Evolutionary conservation across 768 basidiomycete species (phyloP).

Genomic region (Phaeolepiota aurea): DNA sequence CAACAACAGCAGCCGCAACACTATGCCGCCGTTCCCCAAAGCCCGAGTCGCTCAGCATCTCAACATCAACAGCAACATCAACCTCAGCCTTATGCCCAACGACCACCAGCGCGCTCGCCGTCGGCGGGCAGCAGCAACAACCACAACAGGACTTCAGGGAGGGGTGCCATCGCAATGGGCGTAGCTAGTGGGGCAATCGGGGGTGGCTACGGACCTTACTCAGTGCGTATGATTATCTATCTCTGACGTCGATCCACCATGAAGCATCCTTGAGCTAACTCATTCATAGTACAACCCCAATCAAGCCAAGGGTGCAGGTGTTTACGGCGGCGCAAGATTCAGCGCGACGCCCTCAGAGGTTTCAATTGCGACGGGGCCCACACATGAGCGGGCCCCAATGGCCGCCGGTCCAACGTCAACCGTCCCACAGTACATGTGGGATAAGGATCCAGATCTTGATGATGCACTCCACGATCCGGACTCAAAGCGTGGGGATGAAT

Average conservation of each 20-base stretch:
- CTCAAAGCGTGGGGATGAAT: slow-evolving; percentile 50
- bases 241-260: too few relatives aligned
- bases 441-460: slow-evolving; percentile 82
- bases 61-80: slow-evolving; percentile 23
- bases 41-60: slow-evolving; percentile 15
- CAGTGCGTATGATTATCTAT: slow-evolving; percentile 44
- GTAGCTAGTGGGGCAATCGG: slow-evolving; percentile 80
- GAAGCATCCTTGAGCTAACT: slow-evolving; percentile 1
- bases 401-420: slow-evolving; percentile 43
- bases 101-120: slow-evolving; percentile 13
- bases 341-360: slow-evolving; percentile 40
- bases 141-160: slow-evolving; percentile 22
- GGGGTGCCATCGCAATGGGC: slow-evolving; percentile 59
- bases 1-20: slow-evolving; percentile 37
- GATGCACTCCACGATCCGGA: slow-evolving; percentile 88
- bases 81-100: slow-evolving; percentile 14
- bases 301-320: slow-evolving; percentile 31
- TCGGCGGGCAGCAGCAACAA: slow-evolving; percentile 15
- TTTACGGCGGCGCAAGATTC: slow-evolving; percentile 45
- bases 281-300: slow-evolving; percentile 48
- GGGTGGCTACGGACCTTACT: slow-evolving; percentile 78
- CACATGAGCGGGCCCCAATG: slow-evolving; percentile 18
- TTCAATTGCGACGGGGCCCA: slow-evolving; percentile 18
- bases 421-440: slow-evolving; percentile 69
- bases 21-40: slow-evolving; percentile 64